Evolutionary conservation across 2,329 filamentous ascomycete genomes (phyloP).

Genomic region (Capronia epimyces): DNA sequence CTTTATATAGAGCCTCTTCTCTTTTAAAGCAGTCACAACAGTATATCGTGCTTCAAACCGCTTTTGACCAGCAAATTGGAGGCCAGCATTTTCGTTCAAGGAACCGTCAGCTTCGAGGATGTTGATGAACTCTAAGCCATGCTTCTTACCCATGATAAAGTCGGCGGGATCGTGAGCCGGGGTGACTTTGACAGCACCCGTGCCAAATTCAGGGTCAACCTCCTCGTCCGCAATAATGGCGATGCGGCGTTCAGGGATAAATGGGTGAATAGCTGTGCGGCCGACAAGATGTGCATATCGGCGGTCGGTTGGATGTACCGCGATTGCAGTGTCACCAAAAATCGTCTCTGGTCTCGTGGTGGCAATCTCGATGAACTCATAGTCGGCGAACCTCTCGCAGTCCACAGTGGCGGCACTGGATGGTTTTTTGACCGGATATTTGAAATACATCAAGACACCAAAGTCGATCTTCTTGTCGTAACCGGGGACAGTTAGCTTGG

Average conservation of each 20-base stretch:
- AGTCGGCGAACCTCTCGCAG: conserved; percentile 52
- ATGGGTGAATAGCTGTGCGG: conserved; percentile 80
- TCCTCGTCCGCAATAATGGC: conserved; percentile 84
- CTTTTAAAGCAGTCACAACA: conserved; percentile 77
- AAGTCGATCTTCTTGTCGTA: conserved; percentile 98
- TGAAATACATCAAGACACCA: conserved; percentile 82
- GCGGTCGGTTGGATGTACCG: conserved; percentile 80
- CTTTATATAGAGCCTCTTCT: conserved; percentile 81
- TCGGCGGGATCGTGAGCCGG: conserved; percentile 95
- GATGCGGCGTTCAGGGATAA: conserved; percentile 60
- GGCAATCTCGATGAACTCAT: conserved; percentile 67
- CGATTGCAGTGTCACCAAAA: conserved; percentile 89
- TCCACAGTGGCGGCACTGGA: too few relatives aligned
- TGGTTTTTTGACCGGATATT: conserved; percentile 64
- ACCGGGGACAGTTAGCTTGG: conserved; percentile 83
- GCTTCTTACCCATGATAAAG: conserved; percentile 75
- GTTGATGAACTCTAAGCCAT: conserved; percentile 86
- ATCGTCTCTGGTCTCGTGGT: conserved; percentile 93
- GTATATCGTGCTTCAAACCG: conserved; percentile 87
- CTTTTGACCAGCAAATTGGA: conserved; percentile 79
- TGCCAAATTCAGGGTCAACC: conserved; percentile 90
- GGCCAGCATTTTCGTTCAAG: conserved; percentile 78
- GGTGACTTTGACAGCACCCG: conserved; percentile 93
- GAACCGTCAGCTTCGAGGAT: conserved; percentile 87
- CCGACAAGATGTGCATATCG: conserved; percentile 84